Base-by-base conservation (phyloP, 768 basidiomycete genomes). In the Imleria badia region DNA sequence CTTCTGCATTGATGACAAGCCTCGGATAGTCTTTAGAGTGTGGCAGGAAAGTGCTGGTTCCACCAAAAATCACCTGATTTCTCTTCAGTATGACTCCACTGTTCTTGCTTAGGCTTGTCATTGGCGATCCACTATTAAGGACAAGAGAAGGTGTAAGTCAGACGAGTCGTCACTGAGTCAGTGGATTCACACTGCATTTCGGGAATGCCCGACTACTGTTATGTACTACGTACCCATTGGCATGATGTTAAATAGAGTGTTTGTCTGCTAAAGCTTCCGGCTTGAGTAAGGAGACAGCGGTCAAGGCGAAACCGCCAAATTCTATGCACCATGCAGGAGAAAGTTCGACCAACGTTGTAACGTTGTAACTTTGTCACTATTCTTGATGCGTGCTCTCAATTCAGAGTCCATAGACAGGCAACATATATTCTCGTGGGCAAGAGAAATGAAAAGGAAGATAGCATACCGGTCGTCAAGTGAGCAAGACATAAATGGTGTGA, bases 401-500 rank as follows among this genome's bases (percentile, higher is more conserved):
- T 42, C 48, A 26, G 29, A 31, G 46, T 38, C 44, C 60, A 36
- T 36, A 45, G 14, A 77, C 50, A 50, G 52, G 48, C 73, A 47
- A 80, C 59, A 45, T 78, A 66, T 39, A 77, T 76, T 61, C 74
- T 74, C 52, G 22, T 41, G 47, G 76, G 68, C 29, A 31, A 22
- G 36, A 39, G 38, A 70, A 60, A 54, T 29, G 48, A 51, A 53
- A 50, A 50, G 60, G 49, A 76, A 73, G 66, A 52, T 61, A 65
- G 72, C 78, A 80, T 84, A 82, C 76, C 75, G 71, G 77, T 84
- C 82, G 77, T 86, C 78, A 83, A 76, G 76, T 73, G 78, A 78
- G 79, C 79, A 85, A 74, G 74, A 79, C 79, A 81, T 87, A 86
- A 84, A 87, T 84, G 81, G 75, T 76, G 75, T 78, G 73, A 80